phyloP scores from a whole-genome alignment of 2,329 filamentous ascomycete genomes.

The Aspergillus calidoustus region DNA sequence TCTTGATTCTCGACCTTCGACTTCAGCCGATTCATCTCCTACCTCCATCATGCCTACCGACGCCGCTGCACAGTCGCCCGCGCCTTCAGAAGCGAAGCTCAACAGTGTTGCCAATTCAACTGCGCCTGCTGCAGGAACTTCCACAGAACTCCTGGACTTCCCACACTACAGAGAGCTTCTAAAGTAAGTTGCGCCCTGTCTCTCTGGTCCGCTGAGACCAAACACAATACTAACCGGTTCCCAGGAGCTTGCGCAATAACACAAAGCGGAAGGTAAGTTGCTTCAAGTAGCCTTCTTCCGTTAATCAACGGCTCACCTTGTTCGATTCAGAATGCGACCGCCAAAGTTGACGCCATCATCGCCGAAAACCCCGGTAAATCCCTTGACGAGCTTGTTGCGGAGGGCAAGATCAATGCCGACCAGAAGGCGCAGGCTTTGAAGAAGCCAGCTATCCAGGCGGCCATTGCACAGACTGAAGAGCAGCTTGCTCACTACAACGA shows the following conservation, averaged over 20 bases:
- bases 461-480: constrained; percentile 62
- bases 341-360: constrained; percentile 65
- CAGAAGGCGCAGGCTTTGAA: constrained; percentile 67
- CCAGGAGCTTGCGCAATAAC: constrained; percentile 85
- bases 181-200: constrained; percentile 66
- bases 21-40: neutral
- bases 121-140: constrained; percentile 52
- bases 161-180: constrained; percentile 85
- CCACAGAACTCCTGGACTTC: constrained; percentile 70
- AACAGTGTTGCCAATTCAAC: constrained; percentile 55
- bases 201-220: constrained; percentile 3
- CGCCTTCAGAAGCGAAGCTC: constrained; percentile 71
- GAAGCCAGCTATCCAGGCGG: constrained; percentile 64
- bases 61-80: constrained; percentile 66
- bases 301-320: constrained; percentile 25
- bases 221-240: constrained; percentile 24
- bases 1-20: neutral
- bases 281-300: constrained; percentile 2
- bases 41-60: constrained; percentile 63
- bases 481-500: constrained; percentile 65
- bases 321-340: constrained; percentile 55
- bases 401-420: constrained; percentile 68
- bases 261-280: constrained; percentile 88
- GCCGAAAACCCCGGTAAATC: constrained; percentile 63
- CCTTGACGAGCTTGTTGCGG: constrained; percentile 65